phyloP scores from a whole-genome alignment of 352 stramenopile genomes.

The Phytophthora kernoviae region DNA sequence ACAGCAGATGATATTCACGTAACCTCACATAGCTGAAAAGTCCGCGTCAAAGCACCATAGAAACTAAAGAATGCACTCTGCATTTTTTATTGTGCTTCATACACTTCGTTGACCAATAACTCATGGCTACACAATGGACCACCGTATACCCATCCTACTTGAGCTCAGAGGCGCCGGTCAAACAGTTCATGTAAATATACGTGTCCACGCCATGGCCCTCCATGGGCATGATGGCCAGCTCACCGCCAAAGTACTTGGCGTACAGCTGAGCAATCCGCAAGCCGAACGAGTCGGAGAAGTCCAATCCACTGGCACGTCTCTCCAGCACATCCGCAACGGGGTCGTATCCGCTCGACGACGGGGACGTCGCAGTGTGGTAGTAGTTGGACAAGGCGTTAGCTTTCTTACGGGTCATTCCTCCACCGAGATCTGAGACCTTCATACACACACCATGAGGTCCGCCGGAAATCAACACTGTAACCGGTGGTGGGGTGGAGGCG shows the following conservation, averaged over 20 bases:
- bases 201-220: constrained; percentile 98
- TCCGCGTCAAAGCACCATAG: neutral
- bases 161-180: constrained; percentile 74
- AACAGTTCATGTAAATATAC: constrained; percentile 90
- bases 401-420: constrained; percentile 75
- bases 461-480: constrained; percentile 68
- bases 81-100: constrained; percentile 17
- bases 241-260: constrained; percentile 98
- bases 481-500: constrained; percentile 40
- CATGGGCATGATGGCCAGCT: constrained; percentile 99
- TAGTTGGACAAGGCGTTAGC: constrained; percentile 78
- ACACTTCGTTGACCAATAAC: constrained; percentile 5
- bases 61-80: constrained; percentile 13
- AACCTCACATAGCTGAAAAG: no score
- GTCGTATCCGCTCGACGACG: constrained; percentile 51
- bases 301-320: constrained; percentile 59
- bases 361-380: constrained; percentile 36
- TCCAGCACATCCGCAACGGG: constrained; percentile 75
- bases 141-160: constrained; percentile 44
- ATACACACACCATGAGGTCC: constrained; percentile 76
- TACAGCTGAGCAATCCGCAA: constrained; percentile 94
- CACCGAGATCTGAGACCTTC: constrained; percentile 79
- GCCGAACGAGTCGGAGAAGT: constrained; percentile 86
- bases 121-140: neutral
- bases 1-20: neutral